Evolutionary conservation across 352 stramenopile species (phyloP).

Genomic region (Globisporangium acanthophoron): DNA sequence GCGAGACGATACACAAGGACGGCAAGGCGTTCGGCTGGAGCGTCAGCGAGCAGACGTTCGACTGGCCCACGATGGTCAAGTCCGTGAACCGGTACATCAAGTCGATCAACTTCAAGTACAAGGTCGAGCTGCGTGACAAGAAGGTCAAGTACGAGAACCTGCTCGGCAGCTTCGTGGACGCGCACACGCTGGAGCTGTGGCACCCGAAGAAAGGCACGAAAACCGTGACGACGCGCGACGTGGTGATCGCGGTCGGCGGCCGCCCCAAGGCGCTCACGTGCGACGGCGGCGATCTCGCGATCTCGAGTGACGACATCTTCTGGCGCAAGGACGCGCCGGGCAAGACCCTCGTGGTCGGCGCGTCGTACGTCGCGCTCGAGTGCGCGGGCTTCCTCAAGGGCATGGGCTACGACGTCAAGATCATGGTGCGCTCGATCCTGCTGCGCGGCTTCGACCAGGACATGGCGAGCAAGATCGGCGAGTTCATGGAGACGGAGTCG

Average conservation of each 20-base stretch:
- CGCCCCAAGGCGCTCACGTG: slow-evolving; percentile 87
- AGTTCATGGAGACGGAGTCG: slow-evolving; percentile 89
- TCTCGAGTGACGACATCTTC: slow-evolving; percentile 89
- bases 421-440: slow-evolving; percentile 97
- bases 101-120: slow-evolving; percentile 98
- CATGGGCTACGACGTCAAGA: slow-evolving; percentile 94
- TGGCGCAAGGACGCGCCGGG: slow-evolving; percentile 86
- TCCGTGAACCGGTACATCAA: slow-evolving; percentile 98
- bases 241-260: slow-evolving; percentile 95
- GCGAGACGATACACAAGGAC: slow-evolving; percentile 87
- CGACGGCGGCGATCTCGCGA: slow-evolving; percentile 89
- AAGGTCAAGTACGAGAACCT: slow-evolving; percentile 93
- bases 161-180: slow-evolving; percentile 90
- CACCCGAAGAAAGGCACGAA: slow-evolving; percentile 88
- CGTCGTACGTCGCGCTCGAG: slow-evolving; percentile 97
- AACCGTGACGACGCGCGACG: slow-evolving; percentile 88
- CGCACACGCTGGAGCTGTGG: slow-evolving; percentile 90
- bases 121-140: slow-evolving; percentile 94
- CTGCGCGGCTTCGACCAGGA: slow-evolving; percentile 98
- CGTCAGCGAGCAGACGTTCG: slow-evolving; percentile 41
- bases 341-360: slow-evolving; percentile 96
- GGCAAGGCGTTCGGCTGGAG: slow-evolving; percentile 86
- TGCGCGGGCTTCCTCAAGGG: slow-evolving; percentile 96
- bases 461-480: slow-evolving; percentile 91
- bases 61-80: slow-evolving; percentile 90